Evolutionary conservation across 495 filamentous ascomycete species (phyloP), one percentile per base, ranked within the genome.

Genomic region (Penicillium argentinense): DNA sequence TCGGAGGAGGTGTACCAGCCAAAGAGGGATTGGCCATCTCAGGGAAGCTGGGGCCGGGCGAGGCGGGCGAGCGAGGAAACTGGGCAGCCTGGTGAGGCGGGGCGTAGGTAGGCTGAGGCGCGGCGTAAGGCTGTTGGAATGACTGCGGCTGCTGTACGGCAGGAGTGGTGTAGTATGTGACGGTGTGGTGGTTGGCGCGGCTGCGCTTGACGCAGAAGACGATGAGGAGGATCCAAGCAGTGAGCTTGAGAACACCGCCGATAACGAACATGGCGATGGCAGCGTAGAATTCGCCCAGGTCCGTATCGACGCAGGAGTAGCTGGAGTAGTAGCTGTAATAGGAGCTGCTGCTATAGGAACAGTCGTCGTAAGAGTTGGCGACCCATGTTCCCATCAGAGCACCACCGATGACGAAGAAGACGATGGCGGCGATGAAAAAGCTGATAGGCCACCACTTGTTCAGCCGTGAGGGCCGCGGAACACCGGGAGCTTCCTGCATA

Each of bases 321-420:
- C 19, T 38, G 34, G 30, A 32, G 36, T 42, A 53, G 26, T 22
- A 47, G 36, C 17, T 42, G 46, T 21, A 43, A 29, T 34, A 44
- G 23, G 27, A 41, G 30, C 9, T 26, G 33, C 45, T 33, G 45
- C 28, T 25, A 17, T 28, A 29, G 32, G 13, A 36, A 44, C 51
- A 54, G 40, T 34, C 27, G 2, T 29, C 12, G 18, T 44, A 51
- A 33, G 40, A 17, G 28, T 41, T 39, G 18, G 39, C 37, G 6
- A 43, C 5, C 22, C 43, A 57, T 39, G 39, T 33, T 43, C 57
- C 57, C 9, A 60, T 21, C 5, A 60, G 49, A 4, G 53, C 57
- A 23, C 53, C 57, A 13, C 57, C 57, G 25, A 57, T 53, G 29
- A 53, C 42, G 53, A 60, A 57, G 37, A 45, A 53, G 33, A 57